phyloP scores from a whole-genome alignment of 1,284 basidiomycete species.

The Mycena sp. region DNA sequence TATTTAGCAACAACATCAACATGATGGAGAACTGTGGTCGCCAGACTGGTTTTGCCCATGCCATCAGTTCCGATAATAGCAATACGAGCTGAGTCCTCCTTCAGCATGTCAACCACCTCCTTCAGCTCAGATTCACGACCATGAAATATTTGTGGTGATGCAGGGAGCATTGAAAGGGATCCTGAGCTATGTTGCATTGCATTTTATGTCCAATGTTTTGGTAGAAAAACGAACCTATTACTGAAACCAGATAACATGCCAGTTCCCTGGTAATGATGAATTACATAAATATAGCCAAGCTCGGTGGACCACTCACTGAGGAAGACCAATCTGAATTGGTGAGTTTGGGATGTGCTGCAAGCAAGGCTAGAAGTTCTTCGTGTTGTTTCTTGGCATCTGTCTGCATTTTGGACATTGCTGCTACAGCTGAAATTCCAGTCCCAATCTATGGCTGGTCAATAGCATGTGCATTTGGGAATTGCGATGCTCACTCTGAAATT shows the following conservation, averaged over 20 bases:
- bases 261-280: neutral
- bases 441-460: neutral
- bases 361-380: neutral
- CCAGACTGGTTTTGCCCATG: conserved; percentile 17
- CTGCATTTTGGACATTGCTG: neutral
- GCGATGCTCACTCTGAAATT: neutral
- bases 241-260: neutral
- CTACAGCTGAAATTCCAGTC: too few relatives aligned
- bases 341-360: neutral
- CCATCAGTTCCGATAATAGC: conserved; percentile 15
- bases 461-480: neutral
- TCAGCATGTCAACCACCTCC: neutral
- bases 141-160: conserved; percentile 16
- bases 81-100: neutral
- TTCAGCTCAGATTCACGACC: conserved; percentile 4
- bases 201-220: neutral
- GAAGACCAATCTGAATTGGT: too few relatives aligned
- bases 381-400: neutral
- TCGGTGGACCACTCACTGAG: too few relatives aligned
- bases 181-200: neutral
- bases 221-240: neutral
- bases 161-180: conserved; percentile 5
- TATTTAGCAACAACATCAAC: neutral
- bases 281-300: neutral
- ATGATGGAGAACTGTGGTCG: neutral